These are phyloP conservation scores for Mycena leptocephala DNA, from an alignment of 768 basidiomycete species.

Conservation along the genomic window DNA sequence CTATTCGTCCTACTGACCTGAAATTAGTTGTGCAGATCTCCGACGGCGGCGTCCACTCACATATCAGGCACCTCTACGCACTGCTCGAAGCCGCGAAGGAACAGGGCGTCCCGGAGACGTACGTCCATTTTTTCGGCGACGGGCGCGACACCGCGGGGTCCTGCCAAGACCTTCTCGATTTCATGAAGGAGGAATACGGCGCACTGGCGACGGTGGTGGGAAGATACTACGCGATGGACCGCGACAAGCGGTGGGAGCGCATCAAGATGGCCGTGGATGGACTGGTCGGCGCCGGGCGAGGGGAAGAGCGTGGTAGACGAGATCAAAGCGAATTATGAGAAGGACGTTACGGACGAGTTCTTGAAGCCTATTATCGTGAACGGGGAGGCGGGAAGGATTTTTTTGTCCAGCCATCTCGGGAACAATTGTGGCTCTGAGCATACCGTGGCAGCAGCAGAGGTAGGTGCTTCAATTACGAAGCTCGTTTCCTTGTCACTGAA, in stretches of 20 bases:
- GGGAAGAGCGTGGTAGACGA: constrained; percentile 73
- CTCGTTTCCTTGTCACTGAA: no score
- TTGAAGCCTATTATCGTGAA: constrained; percentile 94
- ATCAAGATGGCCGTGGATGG: constrained; percentile 92
- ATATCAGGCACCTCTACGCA: constrained; percentile 92
- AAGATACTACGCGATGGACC: constrained; percentile 97
- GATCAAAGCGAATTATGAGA: constrained; percentile 84
- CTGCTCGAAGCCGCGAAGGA: constrained; percentile 94
- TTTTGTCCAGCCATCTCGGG: no score
- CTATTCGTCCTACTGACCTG: no score
- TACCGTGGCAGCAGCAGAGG: no score
- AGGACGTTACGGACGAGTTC: constrained; percentile 95
- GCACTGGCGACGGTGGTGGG: constrained; percentile 90
- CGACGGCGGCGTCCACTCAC: constrained; percentile 96
- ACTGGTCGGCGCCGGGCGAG: constrained; percentile 66
- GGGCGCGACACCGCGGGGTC: constrained; percentile 93
- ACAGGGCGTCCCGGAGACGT: constrained; percentile 86
- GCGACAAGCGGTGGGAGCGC: constrained; percentile 97
- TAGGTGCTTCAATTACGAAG: no score
- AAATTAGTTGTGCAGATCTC: constrained; percentile 71
- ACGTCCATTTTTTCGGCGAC: constrained; percentile 95
- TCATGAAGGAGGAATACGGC: constrained; percentile 83
- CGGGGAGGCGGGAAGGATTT: constrained; percentile 82
- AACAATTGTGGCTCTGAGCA: no score
- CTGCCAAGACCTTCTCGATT: constrained; percentile 84